These are phyloP conservation scores for Acer yangbiense DNA, from an alignment of 345 rosid species.

Conservation along the genomic window DNA sequence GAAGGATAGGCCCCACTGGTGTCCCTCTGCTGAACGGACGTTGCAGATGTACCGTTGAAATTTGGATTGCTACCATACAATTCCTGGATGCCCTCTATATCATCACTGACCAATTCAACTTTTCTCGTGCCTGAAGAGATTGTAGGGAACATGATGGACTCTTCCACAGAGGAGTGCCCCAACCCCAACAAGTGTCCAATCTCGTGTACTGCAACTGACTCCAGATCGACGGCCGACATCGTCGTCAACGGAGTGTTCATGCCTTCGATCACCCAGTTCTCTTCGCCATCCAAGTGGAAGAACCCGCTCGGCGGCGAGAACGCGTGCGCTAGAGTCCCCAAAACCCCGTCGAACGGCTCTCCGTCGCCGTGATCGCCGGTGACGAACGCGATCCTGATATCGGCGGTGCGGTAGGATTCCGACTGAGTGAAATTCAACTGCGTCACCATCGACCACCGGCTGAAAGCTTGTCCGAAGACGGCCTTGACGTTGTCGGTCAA, in stretches of 20 bases:
- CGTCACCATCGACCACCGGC: constrained; percentile 68
- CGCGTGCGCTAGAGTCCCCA: constrained; percentile 92
- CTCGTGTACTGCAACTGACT: constrained; percentile 94
- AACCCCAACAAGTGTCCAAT: constrained; percentile 92
- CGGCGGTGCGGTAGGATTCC: constrained; percentile 35
- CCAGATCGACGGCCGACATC: constrained; percentile 69
- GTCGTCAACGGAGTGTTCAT: constrained; percentile 31
- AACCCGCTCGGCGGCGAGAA: constrained; percentile 84
- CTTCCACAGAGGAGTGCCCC: constrained; percentile 84
- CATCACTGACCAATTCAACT: constrained; percentile 62
- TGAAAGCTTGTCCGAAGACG: constrained; percentile 74
- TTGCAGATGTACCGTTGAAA: constrained; percentile 46
- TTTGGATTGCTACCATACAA: constrained; percentile 86
- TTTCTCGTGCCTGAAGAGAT: constrained; percentile 64
- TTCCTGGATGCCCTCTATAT: constrained; percentile 63
- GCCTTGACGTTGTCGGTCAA: constrained; percentile 49
- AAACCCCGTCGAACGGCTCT: constrained; percentile 83
- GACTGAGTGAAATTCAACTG: constrained; percentile 61
- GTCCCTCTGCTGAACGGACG: constrained; percentile 52
- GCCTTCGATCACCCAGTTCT: constrained; percentile 72
- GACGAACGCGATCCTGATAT: constrained; percentile 72
- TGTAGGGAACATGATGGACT: constrained; percentile 82
- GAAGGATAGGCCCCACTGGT: constrained; percentile 29
- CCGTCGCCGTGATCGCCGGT: constrained; percentile 91
- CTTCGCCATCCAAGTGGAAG: constrained; percentile 74